Evolutionary conservation across 345 rosid genomes (phyloP).

Genomic region (Populus ilicifolia): DNA sequence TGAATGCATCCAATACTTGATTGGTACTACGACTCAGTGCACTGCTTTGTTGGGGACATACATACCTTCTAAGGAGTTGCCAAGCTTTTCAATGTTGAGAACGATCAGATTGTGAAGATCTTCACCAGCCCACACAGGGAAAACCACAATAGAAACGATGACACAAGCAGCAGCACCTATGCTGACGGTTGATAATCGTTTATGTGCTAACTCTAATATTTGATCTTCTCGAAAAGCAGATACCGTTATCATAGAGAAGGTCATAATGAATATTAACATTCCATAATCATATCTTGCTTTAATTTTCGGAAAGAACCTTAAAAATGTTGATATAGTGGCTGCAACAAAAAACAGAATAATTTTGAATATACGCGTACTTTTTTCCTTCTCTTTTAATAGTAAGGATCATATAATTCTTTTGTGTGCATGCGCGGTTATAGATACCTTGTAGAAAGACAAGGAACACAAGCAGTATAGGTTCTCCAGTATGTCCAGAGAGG

Average conservation of each 20-base stretch:
- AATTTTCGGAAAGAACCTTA: slow-evolving; percentile 65
- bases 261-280: slow-evolving; percentile 61
- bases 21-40: background rate
- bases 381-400: background rate
- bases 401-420: background rate
- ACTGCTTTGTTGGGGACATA: background rate
- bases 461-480: background rate
- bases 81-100: slow-evolving; percentile 31
- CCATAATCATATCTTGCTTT: slow-evolving; percentile 87
- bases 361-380: background rate
- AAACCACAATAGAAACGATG: slow-evolving; percentile 23
- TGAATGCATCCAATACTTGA: background rate
- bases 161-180: slow-evolving; percentile 51
- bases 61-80: slow-evolving; percentile 33
- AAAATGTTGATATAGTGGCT: slow-evolving; percentile 61
- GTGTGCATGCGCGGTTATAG: background rate
- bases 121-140: slow-evolving; percentile 38
- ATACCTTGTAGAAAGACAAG: slow-evolving; percentile 12
- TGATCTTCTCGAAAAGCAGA: slow-evolving; percentile 56
- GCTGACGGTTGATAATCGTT: slow-evolving; percentile 54
- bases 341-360: slow-evolving; percentile 4
- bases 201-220: slow-evolving; percentile 43
- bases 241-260: slow-evolving; percentile 64
- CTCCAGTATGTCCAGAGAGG: slow-evolving; percentile 5
- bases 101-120: slow-evolving; percentile 37